A percentile compares a stretch with the other conserved stretches of the same genome.
Evolutionary conservation across 805 yeast genomes (phyloP).

Genomic region (Ogataea trehalophila): DNA sequence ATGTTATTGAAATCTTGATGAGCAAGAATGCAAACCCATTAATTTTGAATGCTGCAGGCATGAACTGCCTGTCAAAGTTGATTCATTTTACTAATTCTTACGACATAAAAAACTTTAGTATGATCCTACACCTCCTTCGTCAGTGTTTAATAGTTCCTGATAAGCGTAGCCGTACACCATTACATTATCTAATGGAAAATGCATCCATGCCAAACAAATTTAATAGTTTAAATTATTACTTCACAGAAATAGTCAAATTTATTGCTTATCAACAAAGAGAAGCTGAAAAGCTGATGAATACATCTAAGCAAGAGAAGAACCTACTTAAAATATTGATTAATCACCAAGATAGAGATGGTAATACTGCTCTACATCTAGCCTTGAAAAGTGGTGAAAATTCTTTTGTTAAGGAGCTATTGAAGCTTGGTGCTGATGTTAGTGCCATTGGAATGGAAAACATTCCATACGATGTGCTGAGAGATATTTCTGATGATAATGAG

Average conservation of each 20-base stretch:
- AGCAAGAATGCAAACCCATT: slow-evolving; percentile 58
- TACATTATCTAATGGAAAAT: slow-evolving; percentile 62
- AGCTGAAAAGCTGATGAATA: slow-evolving; percentile 22
- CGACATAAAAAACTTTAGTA: slow-evolving; percentile 55
- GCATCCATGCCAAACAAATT: slow-evolving; percentile 40
- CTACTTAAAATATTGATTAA: slow-evolving; percentile 57
- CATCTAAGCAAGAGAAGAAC: slow-evolving; percentile 29
- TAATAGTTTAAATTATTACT: slow-evolving; percentile 50
- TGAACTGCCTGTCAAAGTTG: slow-evolving; percentile 66
- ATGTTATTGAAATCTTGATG: slow-evolving; percentile 52
- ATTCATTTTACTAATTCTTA: slow-evolving; percentile 69
- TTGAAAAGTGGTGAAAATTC: slow-evolving; percentile 47
- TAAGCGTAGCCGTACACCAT: slow-evolving; percentile 63
- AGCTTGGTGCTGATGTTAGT: slow-evolving; percentile 41
- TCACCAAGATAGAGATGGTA: slow-evolving; percentile 78
- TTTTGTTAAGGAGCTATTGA: slow-evolving; percentile 38
- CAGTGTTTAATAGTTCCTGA: slow-evolving; percentile 69
- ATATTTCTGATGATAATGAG: slow-evolving; percentile 4
- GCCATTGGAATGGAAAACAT: slow-evolving; percentile 20
- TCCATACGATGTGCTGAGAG: slow-evolving; percentile 18
- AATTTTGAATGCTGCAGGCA: slow-evolving; percentile 49
- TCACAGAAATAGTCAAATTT: slow-evolving; percentile 31
- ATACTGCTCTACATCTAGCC: slow-evolving; percentile 81
- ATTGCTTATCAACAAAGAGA: slow-evolving; percentile 26
- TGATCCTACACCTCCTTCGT: slow-evolving; percentile 55